Evolutionary conservation across 2,329 filamentous ascomycete species (phyloP), one percentile per base, ranked within the genome.

Genomic region (Ambrosiella cleistominuta): DNA sequence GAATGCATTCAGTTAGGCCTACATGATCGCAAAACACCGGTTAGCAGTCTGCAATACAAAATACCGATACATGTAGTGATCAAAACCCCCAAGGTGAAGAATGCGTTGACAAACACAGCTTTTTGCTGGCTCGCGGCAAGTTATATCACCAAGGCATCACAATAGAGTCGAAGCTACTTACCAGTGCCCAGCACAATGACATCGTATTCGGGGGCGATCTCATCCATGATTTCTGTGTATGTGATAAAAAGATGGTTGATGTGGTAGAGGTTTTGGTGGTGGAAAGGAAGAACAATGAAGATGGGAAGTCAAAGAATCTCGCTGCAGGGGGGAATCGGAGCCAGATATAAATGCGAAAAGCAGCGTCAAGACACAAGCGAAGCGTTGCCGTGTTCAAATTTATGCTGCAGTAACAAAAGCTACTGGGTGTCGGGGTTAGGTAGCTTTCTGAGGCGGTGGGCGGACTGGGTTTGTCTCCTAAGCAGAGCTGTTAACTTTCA

Each of bases 1-100:
- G 86, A 69, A 98, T 93, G 75, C 93, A 98, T 82, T 98, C 93
- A 63, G 91, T 97, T 80, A 98, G 75, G 70, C 93, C 91, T 95
- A 67, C 51, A 61, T 62, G 66, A 63, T 66, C 62, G 64, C 64
- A 60, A 52, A 45, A 51, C 58, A 60, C 64, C 54, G 52, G 63
- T 66, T 63, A 67, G 66, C 54, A 64, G 53, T 13, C 35, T 45
- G 17, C 19, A 39, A 44, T 54, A 11, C 13, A 17, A 13, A 47
- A 42, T 11, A 17, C 19, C 44, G 7, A 15, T 3, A 57, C 35
- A 11, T 47, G 27, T 27, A 36, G 17, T 7, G 35, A 50, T 13
- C 15, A 42, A 11, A 11, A 44, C 12, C 11, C 39, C 27, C 54
- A 37, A 38, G n/a, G 44, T 17, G n/a, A 17, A 13, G n/a, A 47